Percentiles rank a stretch among this genome's conserved stretches.
Evolutionary conservation across 768 basidiomycete genomes (phyloP).

Genomic region (Cystobasidium ongulense): DNA sequence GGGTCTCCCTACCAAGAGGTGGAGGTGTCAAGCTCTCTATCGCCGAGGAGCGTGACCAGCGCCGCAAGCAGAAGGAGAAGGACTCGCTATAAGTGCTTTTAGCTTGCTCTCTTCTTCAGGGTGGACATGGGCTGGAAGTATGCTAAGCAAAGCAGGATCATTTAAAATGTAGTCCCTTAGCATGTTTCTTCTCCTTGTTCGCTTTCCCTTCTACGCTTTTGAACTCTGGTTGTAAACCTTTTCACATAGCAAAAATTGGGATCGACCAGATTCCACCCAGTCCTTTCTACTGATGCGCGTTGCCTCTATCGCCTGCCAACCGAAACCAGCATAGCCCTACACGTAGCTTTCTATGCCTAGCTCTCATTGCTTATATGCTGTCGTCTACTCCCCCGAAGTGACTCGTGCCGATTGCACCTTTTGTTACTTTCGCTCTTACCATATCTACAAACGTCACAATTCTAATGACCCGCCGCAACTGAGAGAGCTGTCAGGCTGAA

Average conservation of each 20-base stretch:
- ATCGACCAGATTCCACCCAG: neutral
- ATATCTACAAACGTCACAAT: neutral
- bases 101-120: too few relatives aligned
- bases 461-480: neutral
- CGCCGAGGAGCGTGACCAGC: constrained; percentile 53
- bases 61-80: constrained; percentile 32
- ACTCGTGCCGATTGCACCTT: neutral
- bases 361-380: too few relatives aligned
- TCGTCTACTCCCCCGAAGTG: too few relatives aligned
- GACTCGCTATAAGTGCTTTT: constrained; percentile 7
- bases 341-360: too few relatives aligned
- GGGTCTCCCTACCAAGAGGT: constrained; percentile 93
- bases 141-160: neutral
- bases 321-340: too few relatives aligned
- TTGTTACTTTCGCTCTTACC: neutral
- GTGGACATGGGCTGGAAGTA: too few relatives aligned
- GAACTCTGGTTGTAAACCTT: neutral
- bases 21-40: constrained; percentile 97
- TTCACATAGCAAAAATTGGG: neutral
- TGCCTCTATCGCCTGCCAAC: too few relatives aligned
- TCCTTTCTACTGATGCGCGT: too few relatives aligned
- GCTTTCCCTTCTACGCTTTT: neutral
- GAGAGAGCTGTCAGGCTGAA: neutral
- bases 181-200: too few relatives aligned
- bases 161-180: neutral